phyloP scores from a whole-genome alignment of 192 early-diverging fungal species.

The Rhizophagus prolifer region DNA sequence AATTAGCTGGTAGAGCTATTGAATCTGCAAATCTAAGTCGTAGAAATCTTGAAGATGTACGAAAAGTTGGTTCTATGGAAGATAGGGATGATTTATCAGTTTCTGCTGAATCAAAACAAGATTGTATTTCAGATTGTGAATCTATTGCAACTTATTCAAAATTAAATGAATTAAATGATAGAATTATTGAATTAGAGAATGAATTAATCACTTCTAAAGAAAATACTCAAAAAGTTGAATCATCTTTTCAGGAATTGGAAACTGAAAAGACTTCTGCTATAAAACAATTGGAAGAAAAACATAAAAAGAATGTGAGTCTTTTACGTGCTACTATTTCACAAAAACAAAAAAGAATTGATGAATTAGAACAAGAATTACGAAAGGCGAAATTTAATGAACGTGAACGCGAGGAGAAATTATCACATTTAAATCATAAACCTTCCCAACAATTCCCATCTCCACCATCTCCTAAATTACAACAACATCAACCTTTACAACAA shows the following conservation, averaged over 20 bases:
- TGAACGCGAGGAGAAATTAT: conserved; percentile 11
- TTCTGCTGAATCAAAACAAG: conserved; percentile 15
- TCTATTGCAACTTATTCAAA: conserved; percentile 17
- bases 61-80: conserved; percentile 13
- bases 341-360: conserved; percentile 23
- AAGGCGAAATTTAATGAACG: conserved; percentile 17
- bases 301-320: conserved; percentile 14
- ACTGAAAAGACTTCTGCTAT: neutral
- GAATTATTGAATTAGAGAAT: conserved; percentile 19
- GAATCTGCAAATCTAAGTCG: neutral
- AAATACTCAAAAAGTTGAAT: conserved; percentile 16
- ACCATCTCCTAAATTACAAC: conserved; percentile 11
- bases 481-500: neutral
- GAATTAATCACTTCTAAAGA: conserved; percentile 22
- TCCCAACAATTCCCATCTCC: neutral
- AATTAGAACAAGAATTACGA: conserved; percentile 19
- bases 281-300: conserved; percentile 32
- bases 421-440: neutral
- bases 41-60: conserved; percentile 16
- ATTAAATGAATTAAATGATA: conserved; percentile 14
- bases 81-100: conserved; percentile 25
- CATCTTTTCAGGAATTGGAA: neutral
- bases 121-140: conserved; percentile 11
- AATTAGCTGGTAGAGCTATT: conserved; percentile 2
- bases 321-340: conserved; percentile 3